Evolutionary conservation across 306 rosid species (phyloP).

Genomic region (Casuarina equisetifolia): DNA sequence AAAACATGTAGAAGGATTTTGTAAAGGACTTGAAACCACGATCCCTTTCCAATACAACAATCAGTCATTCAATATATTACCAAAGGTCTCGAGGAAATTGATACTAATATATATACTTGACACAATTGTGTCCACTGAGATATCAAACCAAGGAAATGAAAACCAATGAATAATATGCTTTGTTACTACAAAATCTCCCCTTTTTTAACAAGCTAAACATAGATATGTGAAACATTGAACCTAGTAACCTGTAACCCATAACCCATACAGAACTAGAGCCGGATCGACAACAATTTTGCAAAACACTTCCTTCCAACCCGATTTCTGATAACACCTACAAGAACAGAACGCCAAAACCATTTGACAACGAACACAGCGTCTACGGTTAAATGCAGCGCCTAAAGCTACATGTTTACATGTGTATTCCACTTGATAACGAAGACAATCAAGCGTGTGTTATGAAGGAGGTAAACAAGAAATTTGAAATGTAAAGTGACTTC

Average conservation of each 20-base stretch:
- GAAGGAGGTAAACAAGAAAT: neutral
- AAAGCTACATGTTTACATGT: neutral
- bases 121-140: neutral
- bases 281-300: conserved; percentile 1
- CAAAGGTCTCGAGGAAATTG: neutral
- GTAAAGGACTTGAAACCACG: neutral
- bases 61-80: neutral
- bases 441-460: neutral
- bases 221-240: conserved; percentile 8
- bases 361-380: conserved; percentile 10
- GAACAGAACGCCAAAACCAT: conserved; percentile 18
- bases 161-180: neutral
- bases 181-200: conserved; percentile 4
- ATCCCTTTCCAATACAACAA: neutral
- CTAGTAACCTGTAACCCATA: conserved; percentile 23
- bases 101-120: neutral
- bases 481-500: neutral
- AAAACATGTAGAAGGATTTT: neutral
- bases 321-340: conserved; percentile 30
- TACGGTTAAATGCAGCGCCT: neutral
- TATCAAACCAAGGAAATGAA: neutral
- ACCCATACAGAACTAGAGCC: conserved; percentile 18
- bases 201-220: neutral
- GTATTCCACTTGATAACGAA: neutral
- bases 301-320: conserved; percentile 10